A percentile compares a stretch with the other conserved stretches of the same genome.
phyloP scores from a whole-genome alignment of 257 asterid species.

The Ilex asprella region DNA sequence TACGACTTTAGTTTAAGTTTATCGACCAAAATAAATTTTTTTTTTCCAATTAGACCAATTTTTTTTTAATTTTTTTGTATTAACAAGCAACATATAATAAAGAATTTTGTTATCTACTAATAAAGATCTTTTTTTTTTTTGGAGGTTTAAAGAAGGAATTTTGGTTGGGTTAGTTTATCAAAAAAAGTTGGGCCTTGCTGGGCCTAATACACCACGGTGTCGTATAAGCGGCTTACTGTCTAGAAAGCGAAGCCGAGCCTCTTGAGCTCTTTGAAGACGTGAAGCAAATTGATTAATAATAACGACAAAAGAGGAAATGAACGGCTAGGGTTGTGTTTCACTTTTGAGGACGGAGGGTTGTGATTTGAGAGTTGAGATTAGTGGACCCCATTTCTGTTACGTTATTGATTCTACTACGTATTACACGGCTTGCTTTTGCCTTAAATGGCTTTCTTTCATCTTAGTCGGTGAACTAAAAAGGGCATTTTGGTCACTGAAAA shows the following conservation, averaged over 20 bases:
- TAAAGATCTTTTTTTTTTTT: not conserved
- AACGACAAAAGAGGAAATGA: conserved; percentile 1
- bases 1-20: too few relatives aligned
- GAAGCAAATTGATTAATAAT: conserved; percentile 14
- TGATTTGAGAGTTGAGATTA: conserved; percentile 10
- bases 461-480: too few relatives aligned
- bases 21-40: too few relatives aligned
- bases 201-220: not conserved
- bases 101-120: not conserved
- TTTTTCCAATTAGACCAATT: not conserved
- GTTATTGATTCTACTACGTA: conserved; percentile 1
- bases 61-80: not conserved
- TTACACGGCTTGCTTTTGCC: conserved; percentile 19
- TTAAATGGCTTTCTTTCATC: too few relatives aligned
- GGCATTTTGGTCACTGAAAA: too few relatives aligned
- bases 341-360: conserved; percentile 24
- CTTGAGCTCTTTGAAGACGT: conserved; percentile 20
- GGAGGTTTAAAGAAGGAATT: not conserved
- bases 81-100: not conserved
- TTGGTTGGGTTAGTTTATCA: not conserved
- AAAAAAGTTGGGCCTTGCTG: not conserved
- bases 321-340: conserved; percentile 9
- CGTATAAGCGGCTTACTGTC: not conserved
- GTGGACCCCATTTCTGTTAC: conserved; percentile 28
- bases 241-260: conserved; percentile 3